Percentiles rank a stretch among this genome's conserved stretches.
Conservation (phyloP, 768 basidiomycete species). For the Mycena filopes region DNA sequence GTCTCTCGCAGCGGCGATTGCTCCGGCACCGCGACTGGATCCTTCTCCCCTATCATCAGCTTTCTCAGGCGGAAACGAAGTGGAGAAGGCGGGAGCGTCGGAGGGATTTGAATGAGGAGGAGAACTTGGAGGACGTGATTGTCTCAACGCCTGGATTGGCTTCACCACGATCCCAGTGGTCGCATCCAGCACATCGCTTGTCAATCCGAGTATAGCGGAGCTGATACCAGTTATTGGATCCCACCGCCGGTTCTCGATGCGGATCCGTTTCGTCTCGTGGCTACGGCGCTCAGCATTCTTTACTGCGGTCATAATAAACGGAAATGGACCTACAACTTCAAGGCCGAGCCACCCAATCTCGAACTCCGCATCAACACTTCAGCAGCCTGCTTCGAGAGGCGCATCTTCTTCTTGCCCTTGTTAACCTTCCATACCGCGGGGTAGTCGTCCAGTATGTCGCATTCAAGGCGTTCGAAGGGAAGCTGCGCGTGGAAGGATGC, state of each 20-base stretch:
- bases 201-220: slow-evolving; percentile 11
- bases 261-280: slow-evolving; percentile 11
- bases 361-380: slow-evolving; percentile 15
- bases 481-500: slow-evolving; percentile 23
- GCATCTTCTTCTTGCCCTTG: slow-evolving; percentile 22
- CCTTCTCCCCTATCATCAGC: too few relatives aligned
- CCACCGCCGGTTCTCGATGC: slow-evolving; percentile 29
- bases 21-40: too few relatives aligned
- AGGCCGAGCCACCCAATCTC: not conserved
- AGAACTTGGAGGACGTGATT: not conserved
- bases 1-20: too few relatives aligned
- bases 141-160: slow-evolving; percentile 27
- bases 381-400: slow-evolving; percentile 29
- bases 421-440: slow-evolving; percentile 27
- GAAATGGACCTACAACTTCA: slow-evolving; percentile 7
- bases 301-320: not conserved
- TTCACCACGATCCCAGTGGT: slow-evolving; percentile 20
- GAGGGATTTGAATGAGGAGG: not conserved
- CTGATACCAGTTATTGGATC: slow-evolving; percentile 25
- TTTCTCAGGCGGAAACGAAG: too few relatives aligned
- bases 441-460: slow-evolving; percentile 20
- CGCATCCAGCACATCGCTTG: slow-evolving; percentile 13
- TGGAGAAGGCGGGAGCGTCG: not conserved
- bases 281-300: not conserved
- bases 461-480: slow-evolving; percentile 18